These are phyloP conservation scores for Aspergillus calidoustus DNA, from an alignment of 2,329 filamentous ascomycete species.

Conservation along the genomic window DNA sequence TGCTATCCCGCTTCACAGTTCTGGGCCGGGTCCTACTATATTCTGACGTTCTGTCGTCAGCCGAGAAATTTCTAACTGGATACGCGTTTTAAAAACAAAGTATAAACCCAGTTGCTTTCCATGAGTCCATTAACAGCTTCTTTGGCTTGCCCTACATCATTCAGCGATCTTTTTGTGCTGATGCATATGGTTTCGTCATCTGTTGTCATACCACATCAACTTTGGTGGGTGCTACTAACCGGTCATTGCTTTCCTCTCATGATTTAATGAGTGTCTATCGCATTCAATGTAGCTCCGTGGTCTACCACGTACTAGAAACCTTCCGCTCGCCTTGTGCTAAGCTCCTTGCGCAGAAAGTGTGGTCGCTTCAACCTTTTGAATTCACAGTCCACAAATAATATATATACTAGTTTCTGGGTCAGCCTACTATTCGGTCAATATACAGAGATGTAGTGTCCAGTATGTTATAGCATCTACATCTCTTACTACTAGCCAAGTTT, in stretches of 20 bases:
- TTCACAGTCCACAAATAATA: too few species aligned
- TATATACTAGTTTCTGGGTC: too few species aligned
- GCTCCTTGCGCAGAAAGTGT: neutral
- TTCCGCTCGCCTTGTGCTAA: neutral
- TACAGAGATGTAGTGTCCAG: too few species aligned
- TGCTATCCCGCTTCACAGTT: neutral
- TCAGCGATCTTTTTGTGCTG: neutral
- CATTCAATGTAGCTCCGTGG: neutral
- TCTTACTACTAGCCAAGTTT: too few species aligned
- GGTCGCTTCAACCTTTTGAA: too few species aligned
- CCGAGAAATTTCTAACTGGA: slow-evolving; percentile 6
- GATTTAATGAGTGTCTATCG: neutral
- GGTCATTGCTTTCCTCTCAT: neutral
- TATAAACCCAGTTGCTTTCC: neutral
- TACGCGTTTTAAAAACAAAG: neutral
- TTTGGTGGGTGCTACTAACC: neutral
- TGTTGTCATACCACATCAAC: slow-evolving; percentile 4
- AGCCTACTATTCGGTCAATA: too few species aligned
- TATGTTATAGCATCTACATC: too few species aligned
- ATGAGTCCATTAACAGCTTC: neutral
- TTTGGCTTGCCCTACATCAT: neutral
- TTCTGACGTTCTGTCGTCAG: slow-evolving; percentile 8
- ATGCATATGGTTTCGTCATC: slow-evolving; percentile 3
- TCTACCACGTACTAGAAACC: neutral
- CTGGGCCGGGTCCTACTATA: neutral